Base-by-base conservation (phyloP, 164 flowering plant species). In the Annona cherimola region DNA sequence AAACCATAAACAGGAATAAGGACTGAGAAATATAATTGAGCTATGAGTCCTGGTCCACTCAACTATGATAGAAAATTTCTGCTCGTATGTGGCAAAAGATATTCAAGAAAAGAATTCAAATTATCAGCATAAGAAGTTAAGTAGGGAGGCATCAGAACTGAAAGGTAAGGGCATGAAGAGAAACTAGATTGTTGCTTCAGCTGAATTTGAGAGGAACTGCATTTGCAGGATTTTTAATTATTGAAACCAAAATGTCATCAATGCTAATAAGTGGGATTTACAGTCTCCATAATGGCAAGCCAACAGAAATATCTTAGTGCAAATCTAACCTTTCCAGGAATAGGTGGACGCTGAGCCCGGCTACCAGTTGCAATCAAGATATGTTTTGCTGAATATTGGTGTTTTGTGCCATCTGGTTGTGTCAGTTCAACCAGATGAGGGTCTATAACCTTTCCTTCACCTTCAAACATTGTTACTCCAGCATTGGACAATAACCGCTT, bases 341-440 rank as follows among this genome's bases (percentile, higher is more conserved):
- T 93, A 69, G 71, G 4, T 42, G 88, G 85, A 65, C 87, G 88
- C 1, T 84, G 89, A 69, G 99, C 99, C 77, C 97, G 78, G 71
- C 99, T 86, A 26, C 99, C 99, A 76, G 99, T 95, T 73, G 98
- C 92, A 73, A 95, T 88, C 83, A 95, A 66, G 73, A 95, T 91
- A 80, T 95, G 89, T 81, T 89, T 95, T 63, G 98, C 93, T 61
- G 98, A 78, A 77, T 81, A 94, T 46, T 63, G 71, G 69, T 85
- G 80, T 70, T 89, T 95, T 35, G 98, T 90, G 11, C 97, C 99
- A 82, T 95, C 97, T 43, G 84, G 68, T 78, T 95, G 97, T 69
- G 81, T 91, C 78, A 95, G 85, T 83, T 91, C 94, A 81, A 95
- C 98, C 78, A 87, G 94, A 87, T 93, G 84, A 18, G 96, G 93